phyloP scores from a whole-genome alignment of 2,329 filamentous ascomycete genomes.

The Aplosporella prunicola region DNA sequence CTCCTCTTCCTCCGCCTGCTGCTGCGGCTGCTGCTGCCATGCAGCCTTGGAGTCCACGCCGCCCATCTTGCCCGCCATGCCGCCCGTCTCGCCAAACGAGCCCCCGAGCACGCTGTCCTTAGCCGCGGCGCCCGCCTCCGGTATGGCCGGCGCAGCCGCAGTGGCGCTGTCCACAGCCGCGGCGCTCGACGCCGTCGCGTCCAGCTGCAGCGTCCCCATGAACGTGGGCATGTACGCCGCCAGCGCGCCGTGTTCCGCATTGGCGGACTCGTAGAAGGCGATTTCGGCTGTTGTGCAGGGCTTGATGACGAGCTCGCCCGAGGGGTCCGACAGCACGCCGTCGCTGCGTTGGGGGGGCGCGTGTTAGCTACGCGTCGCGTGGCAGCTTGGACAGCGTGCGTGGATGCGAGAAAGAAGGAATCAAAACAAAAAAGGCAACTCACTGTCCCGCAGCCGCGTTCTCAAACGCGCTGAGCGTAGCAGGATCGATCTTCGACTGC shows the following conservation, averaged over 20 bases:
- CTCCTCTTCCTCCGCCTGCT: too few species aligned
- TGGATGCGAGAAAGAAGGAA: slow-evolving; percentile 5
- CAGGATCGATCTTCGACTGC: slow-evolving; percentile 36
- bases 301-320: slow-evolving; percentile 85
- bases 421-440: too few species aligned
- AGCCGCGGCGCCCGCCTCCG: slow-evolving; percentile 26
- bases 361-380: slow-evolving; percentile 18
- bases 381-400: neutral
- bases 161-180: slow-evolving; percentile 18
- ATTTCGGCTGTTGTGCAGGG: slow-evolving; percentile 82
- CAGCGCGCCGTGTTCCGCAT: slow-evolving; percentile 60
- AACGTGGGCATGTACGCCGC: slow-evolving; percentile 74
- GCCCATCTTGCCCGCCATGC: neutral
- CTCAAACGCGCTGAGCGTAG: slow-evolving; percentile 59
- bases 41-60: too few species aligned
- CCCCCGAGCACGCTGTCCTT: slow-evolving; percentile 9
- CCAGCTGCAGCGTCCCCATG: slow-evolving; percentile 69
- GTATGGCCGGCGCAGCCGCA: slow-evolving; percentile 11
- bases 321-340: slow-evolving; percentile 74
- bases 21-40: slow-evolving; percentile 12
- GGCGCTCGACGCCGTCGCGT: slow-evolving; percentile 35
- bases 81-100: slow-evolving; percentile 1
- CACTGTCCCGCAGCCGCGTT: slow-evolving; percentile 79
- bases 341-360: slow-evolving; percentile 48
- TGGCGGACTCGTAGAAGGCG: slow-evolving; percentile 72